Percentiles rank a stretch among this genome's conserved stretches.
Evolutionary conservation across 73 alveolate species (phyloP).

Genomic region (Paramecium primaurelia): DNA sequence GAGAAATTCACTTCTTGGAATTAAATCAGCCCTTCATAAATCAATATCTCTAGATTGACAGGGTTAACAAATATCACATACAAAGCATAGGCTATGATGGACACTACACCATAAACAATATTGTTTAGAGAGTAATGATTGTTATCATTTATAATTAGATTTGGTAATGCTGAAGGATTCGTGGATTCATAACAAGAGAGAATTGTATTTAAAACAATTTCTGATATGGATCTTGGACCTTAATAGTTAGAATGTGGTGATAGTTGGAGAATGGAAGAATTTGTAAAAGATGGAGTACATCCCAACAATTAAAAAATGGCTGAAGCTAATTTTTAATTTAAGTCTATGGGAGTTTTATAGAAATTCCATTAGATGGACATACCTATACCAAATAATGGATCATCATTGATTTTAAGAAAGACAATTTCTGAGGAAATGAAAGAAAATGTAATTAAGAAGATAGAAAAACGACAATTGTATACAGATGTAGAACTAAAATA

Average conservation of each 20-base stretch:
- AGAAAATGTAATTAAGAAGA: background rate
- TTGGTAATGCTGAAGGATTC: constrained; percentile 45
- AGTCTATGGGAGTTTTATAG: background rate
- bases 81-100: background rate
- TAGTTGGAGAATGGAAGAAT: constrained; percentile 44
- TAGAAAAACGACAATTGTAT: background rate
- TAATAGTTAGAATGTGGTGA: background rate
- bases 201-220: background rate
- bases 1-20: background rate
- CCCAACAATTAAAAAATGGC: background rate
- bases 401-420: background rate
- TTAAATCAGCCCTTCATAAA: background rate
- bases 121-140: background rate
- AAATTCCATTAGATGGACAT: constrained; percentile 24
- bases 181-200: background rate
- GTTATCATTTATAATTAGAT: background rate
- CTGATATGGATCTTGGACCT: constrained; percentile 20
- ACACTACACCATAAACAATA: background rate
- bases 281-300: background rate
- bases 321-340: background rate
- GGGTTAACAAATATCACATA: background rate
- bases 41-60: background rate
- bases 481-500: background rate
- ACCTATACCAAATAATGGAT: background rate
- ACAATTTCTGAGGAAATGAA: background rate